Conservation (phyloP, 148 eudicot species). For the Fagopyrum esculentum region DNA sequence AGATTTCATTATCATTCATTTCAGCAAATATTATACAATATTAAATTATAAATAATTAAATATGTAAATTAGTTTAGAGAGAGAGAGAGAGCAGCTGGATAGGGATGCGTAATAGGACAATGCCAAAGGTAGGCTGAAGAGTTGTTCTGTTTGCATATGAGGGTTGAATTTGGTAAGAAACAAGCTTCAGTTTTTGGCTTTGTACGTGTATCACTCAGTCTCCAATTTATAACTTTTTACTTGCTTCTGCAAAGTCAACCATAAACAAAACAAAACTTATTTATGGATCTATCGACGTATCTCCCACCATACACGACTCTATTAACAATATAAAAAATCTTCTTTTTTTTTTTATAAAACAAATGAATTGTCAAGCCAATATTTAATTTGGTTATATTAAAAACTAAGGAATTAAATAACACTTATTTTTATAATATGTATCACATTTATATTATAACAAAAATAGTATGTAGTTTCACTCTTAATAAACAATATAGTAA, state of each 20-base stretch:
- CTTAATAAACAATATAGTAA: too few species aligned
- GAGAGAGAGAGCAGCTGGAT: background rate
- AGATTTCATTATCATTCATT: too few species aligned
- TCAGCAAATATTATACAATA: too few species aligned
- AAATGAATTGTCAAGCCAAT: too few species aligned
- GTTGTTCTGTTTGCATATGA: background rate
- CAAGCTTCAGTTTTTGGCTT: background rate
- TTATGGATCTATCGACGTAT: background rate
- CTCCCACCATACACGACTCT: background rate
- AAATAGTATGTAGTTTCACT: too few species aligned
- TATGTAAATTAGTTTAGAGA: background rate
- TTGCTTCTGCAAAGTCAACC: constrained; percentile 10
- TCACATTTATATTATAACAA: too few species aligned
- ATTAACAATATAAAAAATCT: too few species aligned
- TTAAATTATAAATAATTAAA: too few species aligned
- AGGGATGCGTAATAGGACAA: background rate
- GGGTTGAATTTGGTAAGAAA: background rate
- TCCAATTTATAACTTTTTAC: background rate
- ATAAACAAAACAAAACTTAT: background rate
- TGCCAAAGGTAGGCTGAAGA: background rate
- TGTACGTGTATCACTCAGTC: background rate
- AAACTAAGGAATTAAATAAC: too few species aligned
- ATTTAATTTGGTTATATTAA: too few species aligned
- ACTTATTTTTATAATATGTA: too few species aligned
- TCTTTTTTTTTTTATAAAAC: too few species aligned